Evolutionary conservation across 2,329 filamentous ascomycete species (phyloP).

Genomic region (Rugonectria rugulosa): DNA sequence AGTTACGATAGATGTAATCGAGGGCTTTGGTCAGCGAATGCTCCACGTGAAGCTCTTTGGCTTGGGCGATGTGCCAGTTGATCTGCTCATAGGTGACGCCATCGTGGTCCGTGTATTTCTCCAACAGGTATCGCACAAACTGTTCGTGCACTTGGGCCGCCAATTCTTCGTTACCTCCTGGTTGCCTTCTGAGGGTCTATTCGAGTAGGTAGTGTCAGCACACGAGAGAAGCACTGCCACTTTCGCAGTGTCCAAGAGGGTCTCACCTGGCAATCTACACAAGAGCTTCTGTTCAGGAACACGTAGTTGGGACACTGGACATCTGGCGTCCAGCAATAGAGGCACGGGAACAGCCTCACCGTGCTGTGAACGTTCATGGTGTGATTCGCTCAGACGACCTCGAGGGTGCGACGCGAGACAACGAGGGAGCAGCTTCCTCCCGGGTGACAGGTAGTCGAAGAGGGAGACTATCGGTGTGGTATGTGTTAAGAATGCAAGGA

Average conservation of each 20-base stretch:
- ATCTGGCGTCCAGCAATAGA: slow-evolving; percentile 34
- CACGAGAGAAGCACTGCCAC: not conserved
- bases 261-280: slow-evolving; percentile 35
- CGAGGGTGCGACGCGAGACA: slow-evolving; percentile 9
- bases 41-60: slow-evolving; percentile 30
- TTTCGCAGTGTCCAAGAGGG: not conserved
- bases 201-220: slow-evolving; percentile 15
- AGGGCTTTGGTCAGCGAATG: slow-evolving; percentile 30
- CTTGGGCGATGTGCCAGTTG: slow-evolving; percentile 29
- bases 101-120: slow-evolving; percentile 31
- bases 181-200: slow-evolving; percentile 24
- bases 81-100: slow-evolving; percentile 35
- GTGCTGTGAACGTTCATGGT: slow-evolving; percentile 29
- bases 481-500: slow-evolving; percentile 9
- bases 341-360: slow-evolving; percentile 31
- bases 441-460: slow-evolving; percentile 5
- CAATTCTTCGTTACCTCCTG: slow-evolving; percentile 21
- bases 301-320: slow-evolving; percentile 37
- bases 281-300: slow-evolving; percentile 34
- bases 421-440: not conserved
- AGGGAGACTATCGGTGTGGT: slow-evolving; percentile 4
- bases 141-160: slow-evolving; percentile 34
- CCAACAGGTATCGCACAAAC: slow-evolving; percentile 36
- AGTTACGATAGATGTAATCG: slow-evolving; percentile 35
- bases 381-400: slow-evolving; percentile 10